These are phyloP conservation scores for Naumovozyma castellii DNA, from an alignment of 805 yeast species.

Conservation along the genomic window DNA sequence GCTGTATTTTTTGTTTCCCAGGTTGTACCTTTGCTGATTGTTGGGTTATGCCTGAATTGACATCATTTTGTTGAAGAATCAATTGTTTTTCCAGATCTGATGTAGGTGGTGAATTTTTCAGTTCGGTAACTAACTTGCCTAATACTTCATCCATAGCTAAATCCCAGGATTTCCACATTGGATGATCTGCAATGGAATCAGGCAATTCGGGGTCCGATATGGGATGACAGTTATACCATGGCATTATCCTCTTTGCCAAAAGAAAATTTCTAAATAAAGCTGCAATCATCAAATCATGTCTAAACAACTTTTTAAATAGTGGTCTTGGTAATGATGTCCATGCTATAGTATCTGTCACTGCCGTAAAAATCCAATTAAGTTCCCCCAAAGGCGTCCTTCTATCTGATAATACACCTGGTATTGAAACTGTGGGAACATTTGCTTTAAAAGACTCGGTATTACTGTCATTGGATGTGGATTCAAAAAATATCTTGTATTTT, in stretches of 20 bases:
- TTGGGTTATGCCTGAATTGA: slow-evolving; percentile 14
- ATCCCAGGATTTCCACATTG: slow-evolving; percentile 99
- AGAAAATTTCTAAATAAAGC: slow-evolving; percentile 89
- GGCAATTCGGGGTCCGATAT: slow-evolving; percentile 90
- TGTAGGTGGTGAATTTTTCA: slow-evolving; percentile 29
- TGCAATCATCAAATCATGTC: slow-evolving; percentile 95
- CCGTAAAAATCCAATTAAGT: slow-evolving; percentile 94
- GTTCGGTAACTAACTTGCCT: slow-evolving; percentile 49
- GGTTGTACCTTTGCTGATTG: slow-evolving; percentile 3
- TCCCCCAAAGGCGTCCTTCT: slow-evolving; percentile 94
- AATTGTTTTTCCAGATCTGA: slow-evolving; percentile 21
- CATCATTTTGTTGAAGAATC: slow-evolving; percentile 20
- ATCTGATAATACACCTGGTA: slow-evolving; percentile 88
- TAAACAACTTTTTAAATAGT: slow-evolving; percentile 75
- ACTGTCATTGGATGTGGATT: slow-evolving; percentile 16
- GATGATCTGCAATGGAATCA: slow-evolving; percentile 65
- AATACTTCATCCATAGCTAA: slow-evolving; percentile 91
- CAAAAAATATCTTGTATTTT: slow-evolving; percentile 34
- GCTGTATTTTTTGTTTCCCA: slow-evolving; percentile 7
- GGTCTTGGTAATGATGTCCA: slow-evolving; percentile 90
- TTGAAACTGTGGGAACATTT: slow-evolving; percentile 40
- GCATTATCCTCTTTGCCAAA: slow-evolving; percentile 88
- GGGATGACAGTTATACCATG: slow-evolving; percentile 87
- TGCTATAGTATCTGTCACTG: slow-evolving; percentile 95
- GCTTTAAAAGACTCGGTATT: slow-evolving; percentile 13